Evolutionary conservation across 1,139 yeast species (phyloP).

Genomic region (Pichia sp.): DNA sequence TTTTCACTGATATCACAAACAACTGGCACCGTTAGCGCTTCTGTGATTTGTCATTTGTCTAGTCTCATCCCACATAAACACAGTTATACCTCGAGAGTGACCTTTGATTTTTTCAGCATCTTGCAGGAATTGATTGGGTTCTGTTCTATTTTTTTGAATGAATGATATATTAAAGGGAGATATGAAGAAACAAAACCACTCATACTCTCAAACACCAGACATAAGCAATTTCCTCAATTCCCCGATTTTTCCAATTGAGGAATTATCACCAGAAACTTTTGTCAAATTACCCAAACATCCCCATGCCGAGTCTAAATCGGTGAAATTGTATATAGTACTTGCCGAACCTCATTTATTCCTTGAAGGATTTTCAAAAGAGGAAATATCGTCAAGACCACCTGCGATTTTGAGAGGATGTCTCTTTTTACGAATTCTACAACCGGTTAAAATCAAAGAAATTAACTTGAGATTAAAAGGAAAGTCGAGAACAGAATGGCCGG

Average conservation of each 20-base stretch:
- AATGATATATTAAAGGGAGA: too few relatives aligned
- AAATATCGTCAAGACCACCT: constrained; percentile 66
- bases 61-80: too few relatives aligned
- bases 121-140: too few relatives aligned
- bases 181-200: too few relatives aligned
- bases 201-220: too few relatives aligned
- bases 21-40: too few relatives aligned
- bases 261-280: constrained; percentile 23
- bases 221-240: constrained; percentile 14
- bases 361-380: constrained; percentile 70
- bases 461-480: constrained; percentile 59
- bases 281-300: constrained; percentile 47
- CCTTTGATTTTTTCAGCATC: too few relatives aligned
- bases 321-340: constrained; percentile 48
- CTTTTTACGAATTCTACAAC: constrained; percentile 61
- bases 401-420: constrained; percentile 79
- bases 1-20: too few relatives aligned
- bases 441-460: constrained; percentile 68
- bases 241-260: constrained; percentile 28
- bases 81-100: too few relatives aligned
- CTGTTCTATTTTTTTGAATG: too few relatives aligned
- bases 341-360: constrained; percentile 77
- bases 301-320: constrained; percentile 36
- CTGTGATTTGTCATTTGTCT: too few relatives aligned
- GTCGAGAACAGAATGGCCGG: constrained; percentile 95